Base-by-base conservation (phyloP, 1,284 basidiomycete genomes). In the Vanrija sp. region DNA sequence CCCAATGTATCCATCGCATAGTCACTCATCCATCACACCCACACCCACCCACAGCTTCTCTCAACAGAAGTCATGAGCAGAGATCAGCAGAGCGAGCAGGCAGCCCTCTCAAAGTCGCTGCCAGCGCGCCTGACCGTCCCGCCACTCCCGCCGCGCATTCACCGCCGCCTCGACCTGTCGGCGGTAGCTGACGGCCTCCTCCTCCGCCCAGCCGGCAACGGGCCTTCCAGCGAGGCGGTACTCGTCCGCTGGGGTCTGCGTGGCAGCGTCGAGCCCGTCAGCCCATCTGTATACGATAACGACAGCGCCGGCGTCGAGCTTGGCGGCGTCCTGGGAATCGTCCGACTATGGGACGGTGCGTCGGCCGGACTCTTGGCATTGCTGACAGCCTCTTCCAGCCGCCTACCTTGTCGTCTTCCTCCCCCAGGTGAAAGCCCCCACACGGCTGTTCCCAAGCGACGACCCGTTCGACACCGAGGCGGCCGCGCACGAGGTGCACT, bases 401-500 rank as follows among this genome's bases (percentile, higher is more conserved):
- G 68, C 73, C 0, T 75, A 76, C 56, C 59, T 77, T 10, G 53
- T 75, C 22, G 67, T 75, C 7, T 75, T 75, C 59, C 57, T 76
- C 12, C 65, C 69, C 20, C 47, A 66, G 12, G 42, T 42, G 18
- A 62, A 53, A 16, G 45, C 56, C 0, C 59, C 65, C 2, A 56
- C 59, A 20, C 63, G 64, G 6, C 54, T 68, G 18, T 70, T 68
- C 49, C 60, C 64, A 12, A 57, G 54, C 50, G 63, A 68, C 47
- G 51, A 53, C 37, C 47, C 49, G 16, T 54, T 52, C 31, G 48
- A 51, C 6, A 18, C 27, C 15, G 49, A 59, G 22, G 31, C 31
- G 8, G 9, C 23, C 35, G 47, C 59, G 4, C 67, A 72, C 45
- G 62, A 66, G 45, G 66, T 71, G 5, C 63, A 56, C 51, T 62